Evolutionary conservation across 176 grass and related monocot genomes (phyloP), one percentile per base, ranked within the genome.

Genomic region (Bromus sterilis): DNA sequence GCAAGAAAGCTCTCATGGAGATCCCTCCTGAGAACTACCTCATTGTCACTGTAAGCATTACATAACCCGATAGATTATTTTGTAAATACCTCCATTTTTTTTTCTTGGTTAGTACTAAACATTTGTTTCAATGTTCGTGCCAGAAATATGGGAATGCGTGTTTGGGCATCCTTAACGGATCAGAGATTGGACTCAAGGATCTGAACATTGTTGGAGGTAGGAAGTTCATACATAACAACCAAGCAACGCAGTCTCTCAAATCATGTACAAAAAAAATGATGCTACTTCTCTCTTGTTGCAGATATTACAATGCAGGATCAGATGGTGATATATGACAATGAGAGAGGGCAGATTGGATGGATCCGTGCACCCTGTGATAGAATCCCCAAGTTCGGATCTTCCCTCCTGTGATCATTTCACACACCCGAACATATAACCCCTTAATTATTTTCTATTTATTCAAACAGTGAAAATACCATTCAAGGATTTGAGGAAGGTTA

Each of bases 251-350:
- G 16, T 46, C n/a, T 8, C 34, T 8, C 42, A 14, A 49, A 74
- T 5, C 32, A 57, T 78, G 3, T 80, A 28, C 48, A 53, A 6
- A 37, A 37, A 34, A 42, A 21, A 75, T 51, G 39, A 43, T 64
- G 15, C 5, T 21, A 36, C 26, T 67, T 31, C 48, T 58, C 35
- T 66, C 78, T 44, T 77, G 12, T 76, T 80, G 28, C 78, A 99
- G 97, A 99, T 53, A 85, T 99, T 72, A 93, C 87, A 13, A 80
- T 99, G 87, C 97, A 96, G 83, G 93, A 96, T 79, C 90, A 88
- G 32, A 93, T 99, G 97, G 89, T 99, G 59, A 86, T 95, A 37
- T 99, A 99, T 84, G 97, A 99, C 64, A 99, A 99, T n/a, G 97
- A 99, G 82, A 99, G 83, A 56, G 89, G 89, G 44, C 89, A 92